A percentile compares a stretch with the other conserved stretches of the same genome.
Evolutionary conservation across 192 early-diverging fungal genomes (phyloP).

Genomic region (Umbelopsis isabellina): DNA sequence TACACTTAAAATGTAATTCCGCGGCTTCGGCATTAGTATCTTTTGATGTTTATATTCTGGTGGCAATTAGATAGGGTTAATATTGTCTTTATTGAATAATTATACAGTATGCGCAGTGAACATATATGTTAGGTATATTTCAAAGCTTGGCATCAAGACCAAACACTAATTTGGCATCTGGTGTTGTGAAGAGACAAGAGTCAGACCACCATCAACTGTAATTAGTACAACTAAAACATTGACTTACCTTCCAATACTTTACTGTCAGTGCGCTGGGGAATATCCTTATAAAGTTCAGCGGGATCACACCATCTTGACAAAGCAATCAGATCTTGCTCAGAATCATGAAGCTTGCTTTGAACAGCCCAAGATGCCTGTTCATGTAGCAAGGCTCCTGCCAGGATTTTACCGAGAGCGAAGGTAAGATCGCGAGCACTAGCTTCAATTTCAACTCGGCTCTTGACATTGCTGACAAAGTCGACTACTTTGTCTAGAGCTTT

Average conservation of each 20-base stretch:
- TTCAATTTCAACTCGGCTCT: conserved; percentile 37
- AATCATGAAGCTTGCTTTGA: neutral
- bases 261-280: neutral
- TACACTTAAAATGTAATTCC: too few relatives aligned
- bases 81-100: too few relatives aligned
- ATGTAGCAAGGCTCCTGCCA: conserved; percentile 52
- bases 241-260: conserved; percentile 23
- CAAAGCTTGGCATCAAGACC: conserved; percentile 31
- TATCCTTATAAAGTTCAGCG: conserved; percentile 18
- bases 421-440: conserved; percentile 51
- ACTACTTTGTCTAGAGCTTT: conserved; percentile 28
- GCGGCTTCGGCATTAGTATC: too few relatives aligned
- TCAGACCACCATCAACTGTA: neutral
- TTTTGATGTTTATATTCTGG: too few relatives aligned
- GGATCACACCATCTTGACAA: conserved; percentile 29
- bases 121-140: neutral
- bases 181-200: neutral
- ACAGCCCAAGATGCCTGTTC: conserved; percentile 54
- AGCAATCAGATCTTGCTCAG: conserved; percentile 25
- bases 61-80: too few relatives aligned
- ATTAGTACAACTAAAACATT: neutral
- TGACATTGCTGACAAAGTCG: conserved; percentile 24
- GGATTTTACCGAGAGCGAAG: conserved; percentile 49
- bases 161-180: conserved; percentile 33
- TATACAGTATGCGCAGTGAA: too few relatives aligned